These are phyloP conservation scores for Hypomyces rosellus DNA, from an alignment of 2,329 filamentous ascomycete genomes.

Conservation along the genomic window DNA sequence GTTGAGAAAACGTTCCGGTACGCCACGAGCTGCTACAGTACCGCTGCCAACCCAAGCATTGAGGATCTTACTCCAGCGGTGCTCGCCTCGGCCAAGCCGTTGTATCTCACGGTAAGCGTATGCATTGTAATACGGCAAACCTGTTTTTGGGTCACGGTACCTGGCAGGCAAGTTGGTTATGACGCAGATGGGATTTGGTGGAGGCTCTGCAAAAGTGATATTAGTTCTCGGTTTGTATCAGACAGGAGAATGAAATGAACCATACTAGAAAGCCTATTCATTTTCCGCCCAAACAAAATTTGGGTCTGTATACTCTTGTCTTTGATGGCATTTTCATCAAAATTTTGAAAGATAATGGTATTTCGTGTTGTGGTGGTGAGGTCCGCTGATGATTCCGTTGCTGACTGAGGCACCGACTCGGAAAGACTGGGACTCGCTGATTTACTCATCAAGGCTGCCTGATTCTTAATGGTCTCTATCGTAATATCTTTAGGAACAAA, in stretches of 20 bases:
- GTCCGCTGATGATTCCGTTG: slow-evolving; percentile 1
- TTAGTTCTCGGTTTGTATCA: slow-evolving; percentile 4
- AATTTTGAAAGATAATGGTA: slow-evolving; percentile 55
- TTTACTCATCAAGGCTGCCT: background rate
- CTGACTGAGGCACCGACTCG: slow-evolving; percentile 3
- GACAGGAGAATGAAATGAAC: background rate
- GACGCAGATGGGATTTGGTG: slow-evolving; percentile 57
- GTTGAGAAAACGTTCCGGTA: slow-evolving; percentile 67
- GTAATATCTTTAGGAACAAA: slow-evolving; percentile 3
- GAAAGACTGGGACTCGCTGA: slow-evolving; percentile 7
- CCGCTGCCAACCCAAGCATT: slow-evolving; percentile 75
- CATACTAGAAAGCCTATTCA: slow-evolving; percentile 51
- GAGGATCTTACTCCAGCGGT: slow-evolving; percentile 74
- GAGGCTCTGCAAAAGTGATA: slow-evolving; percentile 35
- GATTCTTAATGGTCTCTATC: slow-evolving; percentile 1
- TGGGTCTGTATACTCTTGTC: slow-evolving; percentile 52
- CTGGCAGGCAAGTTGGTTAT: slow-evolving; percentile 77
- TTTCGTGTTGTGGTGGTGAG: slow-evolving; percentile 36
- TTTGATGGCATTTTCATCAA: slow-evolving; percentile 49
- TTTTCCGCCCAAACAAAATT: slow-evolving; percentile 53
- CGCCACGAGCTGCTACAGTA: slow-evolving; percentile 61
- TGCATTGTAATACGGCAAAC: slow-evolving; percentile 71
- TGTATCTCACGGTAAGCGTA: slow-evolving; percentile 79
- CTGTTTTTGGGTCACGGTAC: slow-evolving; percentile 80
- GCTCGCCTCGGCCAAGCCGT: slow-evolving; percentile 64